Evolutionary conservation across 805 yeast species (phyloP).

Genomic region (Jamesozyma jinghongensis): DNA sequence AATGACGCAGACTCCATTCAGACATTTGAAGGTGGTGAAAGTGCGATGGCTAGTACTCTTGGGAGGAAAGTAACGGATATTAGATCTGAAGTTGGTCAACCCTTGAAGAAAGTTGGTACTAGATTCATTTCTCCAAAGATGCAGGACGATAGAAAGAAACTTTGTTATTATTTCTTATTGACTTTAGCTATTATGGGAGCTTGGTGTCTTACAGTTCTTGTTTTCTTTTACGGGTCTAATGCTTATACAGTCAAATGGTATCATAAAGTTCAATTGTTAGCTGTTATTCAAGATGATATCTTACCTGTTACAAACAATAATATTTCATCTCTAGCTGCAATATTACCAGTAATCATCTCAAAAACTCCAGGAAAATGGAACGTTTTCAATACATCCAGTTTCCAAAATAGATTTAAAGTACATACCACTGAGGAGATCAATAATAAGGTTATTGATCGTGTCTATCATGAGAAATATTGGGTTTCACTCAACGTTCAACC

Average conservation of each 20-base stretch:
- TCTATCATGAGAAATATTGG: conserved; percentile 58
- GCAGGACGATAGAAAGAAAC: conserved; percentile 4
- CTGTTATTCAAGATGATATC: conserved; percentile 4
- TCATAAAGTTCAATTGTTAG: background rate
- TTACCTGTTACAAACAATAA: conserved; percentile 35
- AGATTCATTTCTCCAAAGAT: conserved; percentile 8
- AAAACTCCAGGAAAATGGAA: conserved; percentile 24
- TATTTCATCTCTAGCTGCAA: conserved; percentile 1
- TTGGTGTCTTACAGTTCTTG: background rate
- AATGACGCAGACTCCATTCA: conserved; percentile 1
- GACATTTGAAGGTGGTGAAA: background rate
- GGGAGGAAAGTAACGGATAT: background rate
- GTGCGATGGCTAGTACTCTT: too few relatives aligned
- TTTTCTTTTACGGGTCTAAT: conserved; percentile 2
- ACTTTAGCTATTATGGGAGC: conserved; percentile 4
- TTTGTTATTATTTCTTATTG: conserved; percentile 3
- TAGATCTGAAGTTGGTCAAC: background rate
- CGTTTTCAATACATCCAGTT: conserved; percentile 41
- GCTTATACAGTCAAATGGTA: conserved; percentile 1
- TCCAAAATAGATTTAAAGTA: conserved; percentile 48
- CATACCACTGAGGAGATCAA: conserved; percentile 60
- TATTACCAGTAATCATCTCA: background rate
- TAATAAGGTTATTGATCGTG: conserved; percentile 35
- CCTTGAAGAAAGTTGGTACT: conserved; percentile 1
- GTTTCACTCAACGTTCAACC: conserved; percentile 44